Evolutionary conservation across 75 land plant species (phyloP).

Genomic region (Picea sitchensis): DNA sequence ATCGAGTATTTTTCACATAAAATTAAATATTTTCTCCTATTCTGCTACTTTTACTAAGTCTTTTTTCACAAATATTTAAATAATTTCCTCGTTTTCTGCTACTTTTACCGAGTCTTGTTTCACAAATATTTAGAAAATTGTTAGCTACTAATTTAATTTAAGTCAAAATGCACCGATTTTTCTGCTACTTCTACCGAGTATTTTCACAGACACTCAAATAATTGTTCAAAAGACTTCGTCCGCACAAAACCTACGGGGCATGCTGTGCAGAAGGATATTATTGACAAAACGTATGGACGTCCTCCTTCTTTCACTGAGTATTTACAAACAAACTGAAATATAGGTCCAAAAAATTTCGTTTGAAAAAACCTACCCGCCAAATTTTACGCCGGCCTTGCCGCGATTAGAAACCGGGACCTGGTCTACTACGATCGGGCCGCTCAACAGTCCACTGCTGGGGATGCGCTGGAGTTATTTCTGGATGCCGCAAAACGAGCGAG

Average conservation of each 20-base stretch:
- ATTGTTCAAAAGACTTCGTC: neutral
- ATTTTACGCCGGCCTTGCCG: neutral
- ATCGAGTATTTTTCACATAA: too few species aligned
- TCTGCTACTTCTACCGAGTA: too few species aligned
- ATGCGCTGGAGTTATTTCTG: neutral
- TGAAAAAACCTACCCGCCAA: neutral
- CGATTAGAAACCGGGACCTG: slow-evolving; percentile 1
- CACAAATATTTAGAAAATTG: too few species aligned
- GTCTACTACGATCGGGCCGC: neutral
- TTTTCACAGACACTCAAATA: neutral
- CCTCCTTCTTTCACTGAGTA: neutral
- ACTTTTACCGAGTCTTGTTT: too few species aligned
- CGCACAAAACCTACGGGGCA: neutral
- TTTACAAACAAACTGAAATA: neutral
- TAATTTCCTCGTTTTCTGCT: too few species aligned
- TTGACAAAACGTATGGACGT: neutral
- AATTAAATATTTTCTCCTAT: too few species aligned
- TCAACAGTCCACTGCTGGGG: neutral
- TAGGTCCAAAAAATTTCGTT: neutral
- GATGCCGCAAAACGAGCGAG: neutral
- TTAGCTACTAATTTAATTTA: too few species aligned
- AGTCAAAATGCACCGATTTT: too few species aligned
- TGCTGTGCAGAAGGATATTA: neutral
- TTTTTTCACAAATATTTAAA: too few species aligned
- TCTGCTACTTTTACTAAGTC: too few species aligned